phyloP scores from a whole-genome alignment of 352 stramenopile genomes.

The Globisporangium paroecandrum region DNA sequence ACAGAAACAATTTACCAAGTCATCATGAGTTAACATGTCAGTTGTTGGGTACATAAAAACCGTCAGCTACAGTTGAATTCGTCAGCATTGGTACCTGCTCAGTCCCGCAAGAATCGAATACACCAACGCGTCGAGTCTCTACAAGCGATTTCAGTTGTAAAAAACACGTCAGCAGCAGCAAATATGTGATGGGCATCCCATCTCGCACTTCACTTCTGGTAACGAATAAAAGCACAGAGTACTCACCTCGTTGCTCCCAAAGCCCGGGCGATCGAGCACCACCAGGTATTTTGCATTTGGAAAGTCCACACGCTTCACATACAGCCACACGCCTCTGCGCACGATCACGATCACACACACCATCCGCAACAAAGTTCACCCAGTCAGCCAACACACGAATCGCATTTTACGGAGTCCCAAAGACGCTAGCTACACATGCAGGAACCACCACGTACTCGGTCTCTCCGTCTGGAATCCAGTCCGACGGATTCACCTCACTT shows the following conservation, averaged over 20 bases:
- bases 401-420: background rate
- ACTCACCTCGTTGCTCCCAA: constrained; percentile 28
- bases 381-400: background rate
- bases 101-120: constrained; percentile 65
- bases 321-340: constrained; percentile 57
- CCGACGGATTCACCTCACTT: constrained; percentile 16
- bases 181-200: background rate
- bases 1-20: constrained; percentile 22
- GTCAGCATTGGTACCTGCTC: constrained; percentile 36
- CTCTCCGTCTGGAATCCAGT: constrained; percentile 21
- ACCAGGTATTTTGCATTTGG: constrained; percentile 72
- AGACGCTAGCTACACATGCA: background rate
- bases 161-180: background rate
- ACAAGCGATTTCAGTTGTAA: background rate
- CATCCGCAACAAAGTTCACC: no score
- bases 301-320: constrained; percentile 63
- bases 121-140: constrained; percentile 55
- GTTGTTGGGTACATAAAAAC: background rate
- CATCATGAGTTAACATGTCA: background rate
- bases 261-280: constrained; percentile 57
- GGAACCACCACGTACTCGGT: constrained; percentile 16
- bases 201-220: background rate
- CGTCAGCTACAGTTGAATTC: background rate
- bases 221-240: background rate
- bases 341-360: background rate